Conservation (phyloP, 495 filamentous ascomycete species). For the Xylaria nigripes region DNA sequence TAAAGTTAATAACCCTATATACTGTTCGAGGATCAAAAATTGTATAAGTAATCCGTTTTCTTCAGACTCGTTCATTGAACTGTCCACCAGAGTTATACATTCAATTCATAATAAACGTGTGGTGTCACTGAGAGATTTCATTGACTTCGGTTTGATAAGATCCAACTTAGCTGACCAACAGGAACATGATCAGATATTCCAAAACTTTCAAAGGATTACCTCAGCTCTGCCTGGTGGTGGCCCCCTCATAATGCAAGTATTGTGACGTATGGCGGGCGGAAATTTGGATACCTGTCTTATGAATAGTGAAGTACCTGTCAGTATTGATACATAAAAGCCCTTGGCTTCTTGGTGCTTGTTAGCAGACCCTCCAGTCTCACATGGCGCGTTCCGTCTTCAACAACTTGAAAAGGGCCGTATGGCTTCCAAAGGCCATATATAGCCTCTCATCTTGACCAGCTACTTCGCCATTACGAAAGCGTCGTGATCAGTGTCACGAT, state of each 20-base stretch:
- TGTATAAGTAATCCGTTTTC: too few species aligned
- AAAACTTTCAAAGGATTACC: not conserved
- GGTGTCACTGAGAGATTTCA: not conserved
- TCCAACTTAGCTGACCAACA: not conserved
- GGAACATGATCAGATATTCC: not conserved
- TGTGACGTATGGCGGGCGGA: conserved; percentile 10
- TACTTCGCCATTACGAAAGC: not conserved
- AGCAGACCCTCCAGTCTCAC: conserved; percentile 8
- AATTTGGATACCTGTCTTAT: not conserved
- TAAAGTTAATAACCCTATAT: too few species aligned
- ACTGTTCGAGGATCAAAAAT: too few species aligned
- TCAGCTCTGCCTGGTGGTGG: not conserved
- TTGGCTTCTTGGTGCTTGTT: not conserved
- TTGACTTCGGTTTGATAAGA: not conserved
- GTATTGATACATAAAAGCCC: too few species aligned
- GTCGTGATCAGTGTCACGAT: not conserved
- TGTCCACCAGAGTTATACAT: too few species aligned
- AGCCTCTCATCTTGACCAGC: not conserved
- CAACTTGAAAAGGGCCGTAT: not conserved
- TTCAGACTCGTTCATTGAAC: too few species aligned
- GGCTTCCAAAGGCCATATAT: not conserved
- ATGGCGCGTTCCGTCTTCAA: conserved; percentile 8
- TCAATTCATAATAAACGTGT: not conserved
- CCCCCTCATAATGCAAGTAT: conserved; percentile 6
- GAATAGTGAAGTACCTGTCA: too few species aligned